phyloP scores from a whole-genome alignment of 2,329 filamentous ascomycete species.

The Aureobasidium leucospermi region DNA sequence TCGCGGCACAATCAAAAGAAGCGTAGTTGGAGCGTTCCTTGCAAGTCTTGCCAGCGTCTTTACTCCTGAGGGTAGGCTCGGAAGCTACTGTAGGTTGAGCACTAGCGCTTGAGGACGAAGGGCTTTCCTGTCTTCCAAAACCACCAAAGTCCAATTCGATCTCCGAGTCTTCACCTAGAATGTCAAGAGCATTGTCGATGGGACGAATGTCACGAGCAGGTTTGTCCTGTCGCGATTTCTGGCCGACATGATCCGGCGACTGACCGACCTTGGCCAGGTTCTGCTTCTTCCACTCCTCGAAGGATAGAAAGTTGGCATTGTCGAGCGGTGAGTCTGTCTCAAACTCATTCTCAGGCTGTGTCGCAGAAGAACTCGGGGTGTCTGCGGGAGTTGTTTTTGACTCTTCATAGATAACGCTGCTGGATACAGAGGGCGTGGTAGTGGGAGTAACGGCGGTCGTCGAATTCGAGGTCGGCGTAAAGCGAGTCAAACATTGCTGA shows the following conservation, averaged over 20 bases:
- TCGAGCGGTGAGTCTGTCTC: conserved; percentile 62
- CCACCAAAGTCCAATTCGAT: conserved; percentile 67
- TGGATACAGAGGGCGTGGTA: background rate
- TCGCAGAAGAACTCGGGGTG: conserved; percentile 15
- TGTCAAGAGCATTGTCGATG: conserved; percentile 64
- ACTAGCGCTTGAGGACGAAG: conserved; percentile 1
- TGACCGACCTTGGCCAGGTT: conserved; percentile 83
- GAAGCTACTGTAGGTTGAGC: conserved; percentile 3
- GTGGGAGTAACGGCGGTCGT: conserved; percentile 4
- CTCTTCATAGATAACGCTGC: background rate
- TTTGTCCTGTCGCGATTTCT: conserved; percentile 38
- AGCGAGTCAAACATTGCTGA: conserved; percentile 64
- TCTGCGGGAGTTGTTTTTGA: background rate
- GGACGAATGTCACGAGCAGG: conserved; percentile 43
- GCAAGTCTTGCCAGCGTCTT: conserved; percentile 93
- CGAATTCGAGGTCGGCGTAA: conserved; percentile 5
- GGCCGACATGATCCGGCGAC: conserved; percentile 59
- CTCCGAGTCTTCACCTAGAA: conserved; percentile 79
- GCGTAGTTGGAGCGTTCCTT: conserved; percentile 97
- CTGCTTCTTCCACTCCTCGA: conserved; percentile 96
- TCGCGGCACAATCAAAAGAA: conserved; percentile 93
- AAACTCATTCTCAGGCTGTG: conserved; percentile 36
- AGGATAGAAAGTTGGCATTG: conserved; percentile 82
- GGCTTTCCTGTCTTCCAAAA: conserved; percentile 40
- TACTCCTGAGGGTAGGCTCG: conserved; percentile 54